Evolutionary conservation across 78 protist species (phyloP).

Genomic region (Protostelium mycophagum): DNA sequence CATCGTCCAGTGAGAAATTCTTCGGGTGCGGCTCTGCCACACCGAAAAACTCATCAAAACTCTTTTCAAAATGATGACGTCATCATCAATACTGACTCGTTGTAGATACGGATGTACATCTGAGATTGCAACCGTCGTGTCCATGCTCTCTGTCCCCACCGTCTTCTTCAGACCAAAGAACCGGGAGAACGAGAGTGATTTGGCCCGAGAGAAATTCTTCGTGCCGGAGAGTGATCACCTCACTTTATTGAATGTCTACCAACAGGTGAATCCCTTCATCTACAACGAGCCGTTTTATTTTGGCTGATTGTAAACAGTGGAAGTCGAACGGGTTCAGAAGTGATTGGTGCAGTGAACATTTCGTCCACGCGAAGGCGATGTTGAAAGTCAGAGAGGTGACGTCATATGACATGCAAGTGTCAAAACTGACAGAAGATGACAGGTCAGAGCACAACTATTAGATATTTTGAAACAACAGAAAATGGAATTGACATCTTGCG

Average conservation of each 20-base stretch:
- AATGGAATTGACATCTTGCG: constrained; percentile 60
- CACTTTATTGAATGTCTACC: constrained; percentile 89
- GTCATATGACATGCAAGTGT: neutral
- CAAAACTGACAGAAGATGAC: constrained; percentile 34
- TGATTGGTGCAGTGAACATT: constrained; percentile 90
- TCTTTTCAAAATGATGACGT: too few relatives aligned
- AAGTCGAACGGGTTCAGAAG: constrained; percentile 39
- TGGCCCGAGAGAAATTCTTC: constrained; percentile 84
- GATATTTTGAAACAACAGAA: constrained; percentile 76
- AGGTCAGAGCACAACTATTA: constrained; percentile 90
- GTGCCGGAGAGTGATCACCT: constrained; percentile 97
- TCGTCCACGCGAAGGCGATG: constrained; percentile 88
- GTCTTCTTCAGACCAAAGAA: constrained; percentile 91
- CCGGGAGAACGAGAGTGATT: constrained; percentile 83
- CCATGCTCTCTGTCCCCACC: constrained; percentile 86
- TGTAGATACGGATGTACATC: constrained; percentile 59
- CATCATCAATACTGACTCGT: too few relatives aligned
- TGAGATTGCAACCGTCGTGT: constrained; percentile 83
- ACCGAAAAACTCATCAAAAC: too few relatives aligned
- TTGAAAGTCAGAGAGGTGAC: constrained; percentile 51
- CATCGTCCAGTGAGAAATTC: too few relatives aligned
- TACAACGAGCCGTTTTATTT: too few relatives aligned
- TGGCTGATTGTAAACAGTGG: too few relatives aligned
- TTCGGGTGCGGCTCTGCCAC: too few relatives aligned
- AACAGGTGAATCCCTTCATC: too few relatives aligned